Conservation (phyloP, 257 asterid species). For the Coffea canephora region DNA sequence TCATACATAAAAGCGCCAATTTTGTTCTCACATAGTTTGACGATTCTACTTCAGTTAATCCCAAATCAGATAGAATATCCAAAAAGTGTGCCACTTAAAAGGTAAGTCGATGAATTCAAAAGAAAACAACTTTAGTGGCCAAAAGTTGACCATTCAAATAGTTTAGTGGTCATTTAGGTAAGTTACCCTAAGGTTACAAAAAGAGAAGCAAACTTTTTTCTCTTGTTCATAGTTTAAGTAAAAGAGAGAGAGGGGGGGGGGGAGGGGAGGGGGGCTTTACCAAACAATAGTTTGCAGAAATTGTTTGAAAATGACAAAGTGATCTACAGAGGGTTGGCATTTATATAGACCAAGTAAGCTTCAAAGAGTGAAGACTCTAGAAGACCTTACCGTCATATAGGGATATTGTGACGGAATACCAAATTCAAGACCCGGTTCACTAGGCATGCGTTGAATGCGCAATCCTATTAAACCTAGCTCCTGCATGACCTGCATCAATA, state of each 20-base stretch:
- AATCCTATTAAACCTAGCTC: constrained; percentile 87
- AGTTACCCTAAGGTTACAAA: background rate
- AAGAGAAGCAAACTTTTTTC: background rate
- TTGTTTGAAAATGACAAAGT: background rate
- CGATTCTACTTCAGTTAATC: too few species aligned
- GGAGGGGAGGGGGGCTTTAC: too few species aligned
- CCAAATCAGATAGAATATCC: too few species aligned
- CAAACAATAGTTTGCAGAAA: background rate
- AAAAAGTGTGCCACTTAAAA: too few species aligned
- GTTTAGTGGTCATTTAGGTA: too few species aligned
- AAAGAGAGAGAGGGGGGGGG: too few species aligned
- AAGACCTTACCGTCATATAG: constrained; percentile 78
- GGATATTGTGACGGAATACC: constrained; percentile 94
- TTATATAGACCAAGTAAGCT: background rate
- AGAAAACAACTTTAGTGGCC: too few species aligned
- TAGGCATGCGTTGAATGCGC: constrained; percentile 97
- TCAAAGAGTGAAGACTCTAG: background rate
- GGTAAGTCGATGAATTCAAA: too few species aligned
- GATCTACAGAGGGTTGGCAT: background rate
- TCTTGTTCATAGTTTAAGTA: background rate
- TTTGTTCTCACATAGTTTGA: too few species aligned
- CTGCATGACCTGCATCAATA: constrained; percentile 81
- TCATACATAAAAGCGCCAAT: too few species aligned
- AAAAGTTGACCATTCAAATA: too few species aligned
- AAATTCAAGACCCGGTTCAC: constrained; percentile 73